Evolutionary conservation across 148 eudicot species (phyloP).

Genomic region (Spergularia bocconei): DNA sequence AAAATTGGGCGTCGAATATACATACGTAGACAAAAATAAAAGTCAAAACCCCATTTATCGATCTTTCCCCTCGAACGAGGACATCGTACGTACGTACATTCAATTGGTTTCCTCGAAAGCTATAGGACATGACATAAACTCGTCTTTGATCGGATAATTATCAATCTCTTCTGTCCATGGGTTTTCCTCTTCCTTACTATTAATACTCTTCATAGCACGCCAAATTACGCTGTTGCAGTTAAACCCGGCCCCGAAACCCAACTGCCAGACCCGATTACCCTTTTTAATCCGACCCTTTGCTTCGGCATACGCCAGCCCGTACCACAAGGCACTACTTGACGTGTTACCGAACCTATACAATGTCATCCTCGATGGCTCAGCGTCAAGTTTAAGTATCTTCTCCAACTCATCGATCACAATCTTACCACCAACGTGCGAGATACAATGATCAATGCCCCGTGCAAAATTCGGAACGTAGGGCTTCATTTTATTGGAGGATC

Average conservation of each 20-base stretch:
- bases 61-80: too few relatives aligned
- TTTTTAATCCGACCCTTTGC: background rate
- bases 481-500: background rate
- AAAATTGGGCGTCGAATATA: too few relatives aligned
- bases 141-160: background rate
- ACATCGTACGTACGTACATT: background rate
- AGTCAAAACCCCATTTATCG: too few relatives aligned
- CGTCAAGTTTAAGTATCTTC: background rate
- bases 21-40: too few relatives aligned
- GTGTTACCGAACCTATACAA: slow-evolving; percentile 14
- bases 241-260: slow-evolving; percentile 3
- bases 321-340: slow-evolving; percentile 7
- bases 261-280: slow-evolving; percentile 10
- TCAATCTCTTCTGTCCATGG: slow-evolving; percentile 6
- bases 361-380: slow-evolving; percentile 5
- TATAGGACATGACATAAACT: background rate
- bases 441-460: background rate
- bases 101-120: slow-evolving; percentile 3
- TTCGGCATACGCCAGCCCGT: slow-evolving; percentile 2
- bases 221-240: slow-evolving; percentile 14
- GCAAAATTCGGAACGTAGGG: background rate
- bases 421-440: slow-evolving; percentile 4
- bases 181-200: background rate
- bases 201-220: background rate
- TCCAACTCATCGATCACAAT: slow-evolving; percentile 4